Evolutionary conservation across 2,329 filamentous ascomycete species (phyloP).

Genomic region (Akanthomyces uredinophilus): DNA sequence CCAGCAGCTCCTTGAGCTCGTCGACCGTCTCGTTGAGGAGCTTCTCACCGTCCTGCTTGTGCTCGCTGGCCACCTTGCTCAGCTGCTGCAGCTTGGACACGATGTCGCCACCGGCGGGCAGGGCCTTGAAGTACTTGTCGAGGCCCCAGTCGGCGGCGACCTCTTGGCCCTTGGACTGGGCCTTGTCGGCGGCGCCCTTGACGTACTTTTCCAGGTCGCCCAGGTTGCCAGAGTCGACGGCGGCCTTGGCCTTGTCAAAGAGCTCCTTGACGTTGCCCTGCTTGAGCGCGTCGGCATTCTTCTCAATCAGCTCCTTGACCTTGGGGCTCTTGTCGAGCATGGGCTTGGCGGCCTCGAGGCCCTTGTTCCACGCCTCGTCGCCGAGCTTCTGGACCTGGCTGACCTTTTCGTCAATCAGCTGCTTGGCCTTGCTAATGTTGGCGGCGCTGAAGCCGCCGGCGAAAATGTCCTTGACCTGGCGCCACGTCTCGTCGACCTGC

Average conservation of each 20-base stretch:
- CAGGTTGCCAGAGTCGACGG: conserved; percentile 56
- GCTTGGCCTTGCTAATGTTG: conserved; percentile 50
- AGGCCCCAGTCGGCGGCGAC: conserved; percentile 32
- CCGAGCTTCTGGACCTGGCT: conserved; percentile 67
- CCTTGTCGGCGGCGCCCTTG: conserved; percentile 26
- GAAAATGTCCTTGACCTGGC: conserved; percentile 63
- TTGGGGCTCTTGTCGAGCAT: conserved; percentile 72
- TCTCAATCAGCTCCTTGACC: conserved; percentile 65
- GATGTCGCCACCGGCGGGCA: conserved; percentile 60
- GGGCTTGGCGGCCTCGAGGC: conserved; percentile 64
- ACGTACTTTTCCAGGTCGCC: conserved; percentile 37
- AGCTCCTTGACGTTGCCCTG: conserved; percentile 60
- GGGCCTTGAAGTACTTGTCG: conserved; percentile 59
- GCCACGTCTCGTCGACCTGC: conserved; percentile 67
- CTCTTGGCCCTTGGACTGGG: conserved; percentile 10
- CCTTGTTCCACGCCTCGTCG: conserved; percentile 68
- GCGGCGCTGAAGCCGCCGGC: conserved; percentile 53
- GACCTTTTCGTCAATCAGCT: conserved; percentile 64
- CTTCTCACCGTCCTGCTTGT: conserved; percentile 64
- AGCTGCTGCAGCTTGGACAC: conserved; percentile 61
- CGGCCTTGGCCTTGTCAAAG: conserved; percentile 56
- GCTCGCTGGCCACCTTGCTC: conserved; percentile 59
- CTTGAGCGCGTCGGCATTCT: conserved; percentile 64
- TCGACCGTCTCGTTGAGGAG: conserved; percentile 64
- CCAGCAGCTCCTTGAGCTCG: conserved; percentile 59